These are phyloP conservation scores for Avena eriantha DNA, from an alignment of 176 grass and related monocot species.

Conservation along the genomic window DNA sequence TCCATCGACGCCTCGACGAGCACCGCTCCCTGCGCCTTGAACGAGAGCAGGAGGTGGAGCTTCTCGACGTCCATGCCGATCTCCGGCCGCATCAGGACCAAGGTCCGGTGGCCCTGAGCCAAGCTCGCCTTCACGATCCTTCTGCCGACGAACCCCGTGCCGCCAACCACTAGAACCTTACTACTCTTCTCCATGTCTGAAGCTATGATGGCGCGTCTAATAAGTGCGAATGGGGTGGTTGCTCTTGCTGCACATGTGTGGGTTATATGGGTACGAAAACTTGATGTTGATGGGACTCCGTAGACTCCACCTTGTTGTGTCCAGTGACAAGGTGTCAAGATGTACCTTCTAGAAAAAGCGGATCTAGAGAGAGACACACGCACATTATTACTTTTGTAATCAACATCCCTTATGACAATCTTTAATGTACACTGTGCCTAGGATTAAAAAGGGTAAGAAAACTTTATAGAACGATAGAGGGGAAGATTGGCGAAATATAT, in stretches of 20 bases:
- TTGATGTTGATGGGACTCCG: neutral
- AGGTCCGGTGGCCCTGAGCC: constrained; percentile 49
- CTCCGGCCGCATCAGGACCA: constrained; percentile 55
- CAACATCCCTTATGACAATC: no score
- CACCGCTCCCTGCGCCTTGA: constrained; percentile 59
- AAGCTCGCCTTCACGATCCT: constrained; percentile 54
- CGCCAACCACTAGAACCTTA: constrained; percentile 47
- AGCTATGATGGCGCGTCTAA: neutral
- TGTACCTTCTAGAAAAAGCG: no score
- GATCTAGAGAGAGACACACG: no score
- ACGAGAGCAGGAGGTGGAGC: constrained; percentile 53
- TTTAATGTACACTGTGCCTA: no score
- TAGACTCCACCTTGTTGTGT: no score
- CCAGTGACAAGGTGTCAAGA: no score
- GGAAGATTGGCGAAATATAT: no score
- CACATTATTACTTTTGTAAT: no score
- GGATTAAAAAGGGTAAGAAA: no score
- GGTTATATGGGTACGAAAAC: neutral
- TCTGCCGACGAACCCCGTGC: constrained; percentile 52
- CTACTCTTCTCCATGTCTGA: constrained; percentile 4
- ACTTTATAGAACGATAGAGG: no score
- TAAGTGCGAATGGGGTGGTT: neutral
- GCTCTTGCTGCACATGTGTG: neutral
- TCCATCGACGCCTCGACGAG: constrained; percentile 60
- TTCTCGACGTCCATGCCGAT: constrained; percentile 44